Evolutionary conservation across 2,329 filamentous ascomycete genomes (phyloP).

Genomic region (Colletotrichum sp.): DNA sequence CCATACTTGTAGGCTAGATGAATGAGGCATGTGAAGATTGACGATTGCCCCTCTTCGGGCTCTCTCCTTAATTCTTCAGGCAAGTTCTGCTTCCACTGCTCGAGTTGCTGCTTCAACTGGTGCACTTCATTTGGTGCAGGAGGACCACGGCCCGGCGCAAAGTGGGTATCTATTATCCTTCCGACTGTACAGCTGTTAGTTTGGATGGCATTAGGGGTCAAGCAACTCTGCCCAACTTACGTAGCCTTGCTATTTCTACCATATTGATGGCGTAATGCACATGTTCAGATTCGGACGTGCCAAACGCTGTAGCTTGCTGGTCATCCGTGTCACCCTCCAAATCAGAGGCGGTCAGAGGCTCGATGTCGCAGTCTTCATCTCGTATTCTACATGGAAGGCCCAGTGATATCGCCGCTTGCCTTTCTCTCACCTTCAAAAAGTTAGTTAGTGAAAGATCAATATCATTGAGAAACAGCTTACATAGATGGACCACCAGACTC

Average conservation of each 20-base stretch:
- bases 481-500: conserved; percentile 62
- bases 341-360: conserved; percentile 34
- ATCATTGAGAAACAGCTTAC: background rate
- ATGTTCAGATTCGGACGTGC: conserved; percentile 35
- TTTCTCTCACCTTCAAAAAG: conserved; percentile 34
- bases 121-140: conserved; percentile 31
- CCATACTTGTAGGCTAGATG: conserved; percentile 41
- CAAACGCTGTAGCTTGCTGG: conserved; percentile 28
- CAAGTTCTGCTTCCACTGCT: conserved; percentile 38
- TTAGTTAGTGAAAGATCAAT: background rate
- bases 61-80: conserved; percentile 33
- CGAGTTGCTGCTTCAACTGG: conserved; percentile 32
- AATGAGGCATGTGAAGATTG: conserved; percentile 40
- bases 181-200: conserved; percentile 28
- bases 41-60: conserved; percentile 36
- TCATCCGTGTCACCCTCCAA: conserved; percentile 32
- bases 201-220: no score
- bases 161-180: conserved; percentile 39
- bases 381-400: conserved; percentile 41
- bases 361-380: conserved; percentile 44
- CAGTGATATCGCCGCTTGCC: conserved; percentile 40
- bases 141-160: conserved; percentile 35
- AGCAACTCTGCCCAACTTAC: conserved; percentile 22
- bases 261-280: conserved; percentile 41
- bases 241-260: conserved; percentile 39